Base-by-base conservation (phyloP, 2,329 filamentous ascomycete species). In the Exophiala spinifera region DNA sequence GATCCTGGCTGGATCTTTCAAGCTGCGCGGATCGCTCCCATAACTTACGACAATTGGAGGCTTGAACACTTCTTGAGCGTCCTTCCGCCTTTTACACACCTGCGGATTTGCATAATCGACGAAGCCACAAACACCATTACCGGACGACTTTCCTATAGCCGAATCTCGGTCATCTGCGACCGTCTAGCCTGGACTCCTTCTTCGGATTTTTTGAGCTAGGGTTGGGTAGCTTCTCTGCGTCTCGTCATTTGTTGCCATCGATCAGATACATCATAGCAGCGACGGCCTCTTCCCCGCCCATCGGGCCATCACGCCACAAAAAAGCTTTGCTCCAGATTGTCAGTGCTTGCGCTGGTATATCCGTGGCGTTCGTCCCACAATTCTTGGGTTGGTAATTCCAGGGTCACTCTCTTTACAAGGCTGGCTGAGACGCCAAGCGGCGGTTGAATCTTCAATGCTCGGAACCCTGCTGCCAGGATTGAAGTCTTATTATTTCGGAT, bases 141-240 rank as follows among this genome's bases (percentile, higher is more conserved):
- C 42, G 42, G 20, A n/a, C 19, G 10, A 44, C 15, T 14, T 44
- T 21, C 21, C 42, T 44, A 21, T 4, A 20, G 15, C 53, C 56
- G 56, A 59, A 56, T 59, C 39, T 59, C 56, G 56, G 52, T 59
- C 49, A 51, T 53, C 56, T 46, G 37, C 21, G 37, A 28, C 42
- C 34, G 13, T 20, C 44, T 53, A 31, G 20, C 37, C 39, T 21
- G 42, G 42, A 44, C 42, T 13, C 8, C 42, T n/a, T 25, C 20
- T 25, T 44, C 21, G 19, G 28, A 44, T 44, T 8, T 13, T 25
- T 25, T 44, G 10, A 4, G 15, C 42, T 42, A 20, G 20, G n/a
- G n/a, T 25, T 10, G 19, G 44, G 37, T 31, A 46, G 21, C 14
- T 15, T 8, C 36, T 36, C 23, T 25, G 15, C 14, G 7, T 34